Evolutionary conservation across 495 filamentous ascomycete species (phyloP), one percentile per base, ranked within the genome.

Genomic region (Trichoderma gamsii): DNA sequence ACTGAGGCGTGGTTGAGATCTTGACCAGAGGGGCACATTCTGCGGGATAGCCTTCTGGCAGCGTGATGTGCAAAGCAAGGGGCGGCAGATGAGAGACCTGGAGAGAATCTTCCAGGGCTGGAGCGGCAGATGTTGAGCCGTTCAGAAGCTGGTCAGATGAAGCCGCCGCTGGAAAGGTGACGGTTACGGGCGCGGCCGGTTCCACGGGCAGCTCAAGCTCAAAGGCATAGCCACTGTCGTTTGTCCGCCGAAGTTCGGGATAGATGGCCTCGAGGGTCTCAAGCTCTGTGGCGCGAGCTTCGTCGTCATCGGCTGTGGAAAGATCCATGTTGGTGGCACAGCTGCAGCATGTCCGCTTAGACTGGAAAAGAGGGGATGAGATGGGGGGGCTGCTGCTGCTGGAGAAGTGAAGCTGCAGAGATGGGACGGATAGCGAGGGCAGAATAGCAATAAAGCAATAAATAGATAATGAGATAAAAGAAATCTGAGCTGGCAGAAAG

Each of bases 251-350:
- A 18, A 97, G 86, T 76, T 99, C 95, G 23, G 94, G 94, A 70
- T 86, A 99, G 70, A 99, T 98, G 72, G 93, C 90, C 16, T 83
- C 81, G 59, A 98, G 87, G n/a, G 92, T 87, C 63, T 85, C 87
- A 64, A 99, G 83, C 78, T 99, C 95, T 18, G 88, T 81, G 21
- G 88, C 82, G 67, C 95, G 91, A 69, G 90, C 86, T 72, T 92
- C 90, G 27, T 88, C 87, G 66, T 67, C 63, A 63, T 79, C 73
- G 46, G 56, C 25, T 32, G 72, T 67, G 29, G 56, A 61, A 32
- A 11, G 21, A 25, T 61, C 25, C 56, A 61, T 61, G 12, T 32
- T 61, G 11, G 9, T 21, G 15, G 56, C 25, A 12, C 56, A 32
- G 56, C 27, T 16, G 56, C 27, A 32, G 56, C 56, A 61, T 61